Conservation (phyloP, 768 basidiomycete species). For the Lactarius quietus region DNA sequence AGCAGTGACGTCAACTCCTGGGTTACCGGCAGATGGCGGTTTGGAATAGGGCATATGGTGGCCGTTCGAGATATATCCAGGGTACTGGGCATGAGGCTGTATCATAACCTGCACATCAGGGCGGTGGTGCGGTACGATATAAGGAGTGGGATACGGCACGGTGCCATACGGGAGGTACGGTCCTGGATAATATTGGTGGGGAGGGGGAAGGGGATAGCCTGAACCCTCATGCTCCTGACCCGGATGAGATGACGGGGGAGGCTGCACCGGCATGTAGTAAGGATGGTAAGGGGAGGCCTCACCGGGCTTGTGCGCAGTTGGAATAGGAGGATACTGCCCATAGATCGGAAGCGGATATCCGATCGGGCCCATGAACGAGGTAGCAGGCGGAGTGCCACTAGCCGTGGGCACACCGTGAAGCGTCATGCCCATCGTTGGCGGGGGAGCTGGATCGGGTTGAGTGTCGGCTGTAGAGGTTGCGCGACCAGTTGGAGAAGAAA, state of each 20-base stretch:
- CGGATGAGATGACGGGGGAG: conserved; percentile 37
- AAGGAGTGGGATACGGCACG: conserved; percentile 45
- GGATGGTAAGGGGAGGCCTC: conserved; percentile 50
- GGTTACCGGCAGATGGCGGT: conserved; percentile 36
- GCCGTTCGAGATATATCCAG: conserved; percentile 36
- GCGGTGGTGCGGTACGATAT: conserved; percentile 42
- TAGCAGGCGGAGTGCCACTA: conserved; percentile 40
- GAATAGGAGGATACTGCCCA: conserved; percentile 48
- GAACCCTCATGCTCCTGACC: conserved; percentile 35
- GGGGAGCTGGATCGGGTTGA: conserved; percentile 40
- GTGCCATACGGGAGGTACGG: conserved; percentile 47
- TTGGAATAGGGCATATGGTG: conserved; percentile 40
- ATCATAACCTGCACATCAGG: conserved; percentile 28
- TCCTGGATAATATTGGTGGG: conserved; percentile 44
- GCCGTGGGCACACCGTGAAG: conserved; percentile 31
- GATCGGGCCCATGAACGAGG: conserved; percentile 50
- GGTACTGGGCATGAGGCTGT: conserved; percentile 25
- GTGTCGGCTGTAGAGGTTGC: conserved; percentile 52
- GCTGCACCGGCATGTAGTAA: conserved; percentile 44
- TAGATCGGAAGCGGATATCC: conserved; percentile 55
- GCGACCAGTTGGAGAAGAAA: conserved; percentile 39
- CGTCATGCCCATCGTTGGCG: conserved; percentile 32
- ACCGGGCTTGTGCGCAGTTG: conserved; percentile 47
- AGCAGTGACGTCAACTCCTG: conserved; percentile 29
- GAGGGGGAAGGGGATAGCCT: conserved; percentile 35